These are phyloP conservation scores for Brassica carinata DNA, from an alignment of 345 rosid genomes.

Conservation along the genomic window DNA sequence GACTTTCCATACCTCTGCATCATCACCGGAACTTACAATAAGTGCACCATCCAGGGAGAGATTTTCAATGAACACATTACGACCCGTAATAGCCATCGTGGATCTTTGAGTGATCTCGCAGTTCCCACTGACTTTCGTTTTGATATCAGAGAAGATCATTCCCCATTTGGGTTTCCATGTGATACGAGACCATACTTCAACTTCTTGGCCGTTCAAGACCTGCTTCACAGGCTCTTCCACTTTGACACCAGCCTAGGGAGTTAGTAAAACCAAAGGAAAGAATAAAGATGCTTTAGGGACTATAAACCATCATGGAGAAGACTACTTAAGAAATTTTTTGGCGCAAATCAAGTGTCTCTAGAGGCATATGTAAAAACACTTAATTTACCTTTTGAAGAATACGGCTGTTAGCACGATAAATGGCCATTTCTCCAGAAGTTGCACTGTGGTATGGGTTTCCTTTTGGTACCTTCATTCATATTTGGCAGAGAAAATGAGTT, in stretches of 20 bases:
- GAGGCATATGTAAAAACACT: slow-evolving; percentile 1
- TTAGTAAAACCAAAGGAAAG: slow-evolving; percentile 24
- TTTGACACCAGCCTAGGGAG: slow-evolving; percentile 68
- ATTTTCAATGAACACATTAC: slow-evolving; percentile 53
- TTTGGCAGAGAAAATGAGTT: not conserved
- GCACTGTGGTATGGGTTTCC: slow-evolving; percentile 97
- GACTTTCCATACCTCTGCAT: slow-evolving; percentile 65
- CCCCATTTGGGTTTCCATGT: slow-evolving; percentile 95
- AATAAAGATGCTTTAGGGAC: slow-evolving; percentile 5
- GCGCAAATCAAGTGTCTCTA: not conserved
- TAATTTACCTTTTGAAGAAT: slow-evolving; percentile 65
- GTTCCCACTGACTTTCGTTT: slow-evolving; percentile 60
- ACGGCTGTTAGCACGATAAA: slow-evolving; percentile 75
- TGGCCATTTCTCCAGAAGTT: slow-evolving; percentile 93
- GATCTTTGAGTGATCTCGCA: slow-evolving; percentile 74
- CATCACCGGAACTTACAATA: slow-evolving; percentile 64
- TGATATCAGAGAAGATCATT: slow-evolving; percentile 66
- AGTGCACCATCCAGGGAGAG: slow-evolving; percentile 85
- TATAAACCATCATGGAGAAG: slow-evolving; percentile 17
- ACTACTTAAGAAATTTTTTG: not conserved
- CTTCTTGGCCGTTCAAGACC: slow-evolving; percentile 86
- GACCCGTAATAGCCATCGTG: slow-evolving; percentile 71
- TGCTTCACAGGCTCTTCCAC: slow-evolving; percentile 63
- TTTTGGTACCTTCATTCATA: slow-evolving; percentile 66
- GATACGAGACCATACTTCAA: slow-evolving; percentile 90